These are phyloP conservation scores for Pleochaeta shiraiana DNA, from an alignment of 2,329 filamentous ascomycete genomes.

Conservation along the genomic window DNA sequence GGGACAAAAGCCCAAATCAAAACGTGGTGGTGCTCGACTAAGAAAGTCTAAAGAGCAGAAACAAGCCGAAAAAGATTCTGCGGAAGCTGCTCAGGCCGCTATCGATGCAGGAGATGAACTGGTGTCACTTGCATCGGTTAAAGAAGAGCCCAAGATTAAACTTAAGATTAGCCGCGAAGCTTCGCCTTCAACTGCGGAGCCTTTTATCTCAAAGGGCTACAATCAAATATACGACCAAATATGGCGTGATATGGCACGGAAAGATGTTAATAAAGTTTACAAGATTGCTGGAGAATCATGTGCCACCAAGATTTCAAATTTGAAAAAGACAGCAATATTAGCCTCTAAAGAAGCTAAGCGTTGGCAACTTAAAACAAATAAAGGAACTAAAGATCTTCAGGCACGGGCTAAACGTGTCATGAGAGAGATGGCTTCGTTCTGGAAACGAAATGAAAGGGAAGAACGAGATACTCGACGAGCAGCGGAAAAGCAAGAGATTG, in stretches of 20 bases:
- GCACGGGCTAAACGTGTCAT: constrained; percentile 94
- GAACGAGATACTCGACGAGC: constrained; percentile 87
- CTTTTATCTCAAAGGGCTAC: constrained; percentile 74
- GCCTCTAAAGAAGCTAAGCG: constrained; percentile 93
- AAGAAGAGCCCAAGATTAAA: constrained; percentile 28
- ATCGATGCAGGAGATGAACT: constrained; percentile 58
- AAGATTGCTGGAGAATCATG: constrained; percentile 75
- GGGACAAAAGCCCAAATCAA: constrained; percentile 28
- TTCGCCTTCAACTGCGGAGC: constrained; percentile 19
- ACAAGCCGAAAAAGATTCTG: constrained; percentile 58
- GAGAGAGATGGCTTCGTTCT: constrained; percentile 99
- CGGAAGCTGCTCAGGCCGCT: constrained; percentile 71
- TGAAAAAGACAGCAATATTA: constrained; percentile 91
- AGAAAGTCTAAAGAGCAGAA: constrained; percentile 87
- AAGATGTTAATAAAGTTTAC: constrained; percentile 82
- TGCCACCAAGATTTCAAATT: constrained; percentile 74
- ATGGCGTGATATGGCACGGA: constrained; percentile 81
- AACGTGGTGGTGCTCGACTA: constrained; percentile 35
- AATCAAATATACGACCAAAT: constrained; percentile 97
- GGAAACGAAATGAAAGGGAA: constrained; percentile 96
- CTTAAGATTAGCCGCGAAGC: constrained; percentile 34
- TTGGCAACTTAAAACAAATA: constrained; percentile 96
- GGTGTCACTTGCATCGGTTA: constrained; percentile 25
- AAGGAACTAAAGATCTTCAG: constrained; percentile 94
- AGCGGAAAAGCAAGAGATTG: constrained; percentile 86